phyloP scores from a whole-genome alignment of 306 rosid genomes.

The Cicer arietinum region DNA sequence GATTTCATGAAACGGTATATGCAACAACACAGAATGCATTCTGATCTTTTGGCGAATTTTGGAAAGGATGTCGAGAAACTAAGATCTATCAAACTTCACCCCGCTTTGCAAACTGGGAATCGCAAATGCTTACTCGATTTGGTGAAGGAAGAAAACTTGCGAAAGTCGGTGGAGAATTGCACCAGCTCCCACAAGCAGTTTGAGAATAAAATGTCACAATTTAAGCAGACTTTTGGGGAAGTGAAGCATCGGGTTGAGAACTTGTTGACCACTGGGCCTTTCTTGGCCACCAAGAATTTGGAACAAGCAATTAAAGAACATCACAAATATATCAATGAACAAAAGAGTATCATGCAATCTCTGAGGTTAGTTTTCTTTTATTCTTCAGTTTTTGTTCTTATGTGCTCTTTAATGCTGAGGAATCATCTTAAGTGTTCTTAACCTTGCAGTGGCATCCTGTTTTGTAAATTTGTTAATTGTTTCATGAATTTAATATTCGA shows the following conservation, averaged over 20 bases:
- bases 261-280: conserved; percentile 61
- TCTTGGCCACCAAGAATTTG: conserved; percentile 53
- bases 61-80: conserved; percentile 77
- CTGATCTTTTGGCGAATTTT: conserved; percentile 82
- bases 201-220: conserved; percentile 86
- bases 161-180: conserved; percentile 82
- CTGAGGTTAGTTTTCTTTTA: conserved; percentile 70
- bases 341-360: conserved; percentile 93
- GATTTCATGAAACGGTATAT: conserved; percentile 87
- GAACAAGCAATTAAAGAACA: conserved; percentile 72
- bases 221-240: conserved; percentile 72
- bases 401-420: neutral
- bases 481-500: conserved; percentile 32
- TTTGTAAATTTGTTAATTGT: conserved; percentile 17
- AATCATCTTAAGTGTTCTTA: conserved; percentile 32
- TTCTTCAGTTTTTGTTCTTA: conserved; percentile 1
- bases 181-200: conserved; percentile 83
- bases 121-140: conserved; percentile 85
- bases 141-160: conserved; percentile 86
- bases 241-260: conserved; percentile 78
- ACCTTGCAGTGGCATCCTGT: conserved; percentile 11
- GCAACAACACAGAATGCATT: conserved; percentile 75
- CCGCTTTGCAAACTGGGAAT: conserved; percentile 65
- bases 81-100: conserved; percentile 77
- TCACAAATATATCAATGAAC: conserved; percentile 68